Conservation (phyloP, 176 grass and related monocot genomes). For the Lolium multiflorum region DNA sequence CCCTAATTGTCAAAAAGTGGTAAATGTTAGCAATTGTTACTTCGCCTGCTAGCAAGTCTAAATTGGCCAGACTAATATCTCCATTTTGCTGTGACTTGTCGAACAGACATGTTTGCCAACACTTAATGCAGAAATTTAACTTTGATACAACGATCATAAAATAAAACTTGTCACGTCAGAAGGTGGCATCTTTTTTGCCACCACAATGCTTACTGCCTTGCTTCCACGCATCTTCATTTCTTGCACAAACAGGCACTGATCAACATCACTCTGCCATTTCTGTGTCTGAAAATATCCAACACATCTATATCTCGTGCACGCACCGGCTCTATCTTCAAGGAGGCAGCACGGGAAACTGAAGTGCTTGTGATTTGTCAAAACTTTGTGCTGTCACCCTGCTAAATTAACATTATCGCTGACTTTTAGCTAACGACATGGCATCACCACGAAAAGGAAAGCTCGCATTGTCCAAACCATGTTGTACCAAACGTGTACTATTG, state of each 20-base stretch:
- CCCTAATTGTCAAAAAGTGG: not conserved
- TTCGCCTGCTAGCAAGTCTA: not conserved
- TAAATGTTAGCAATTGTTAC: not conserved
- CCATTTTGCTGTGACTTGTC: not conserved
- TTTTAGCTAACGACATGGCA: not conserved
- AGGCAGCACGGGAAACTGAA: not conserved
- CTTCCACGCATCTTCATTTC: not conserved
- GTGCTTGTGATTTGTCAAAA: slow-evolving; percentile 21
- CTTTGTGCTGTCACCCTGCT: not conserved
- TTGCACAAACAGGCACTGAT: slow-evolving; percentile 16
- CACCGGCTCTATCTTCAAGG: slow-evolving; percentile 18
- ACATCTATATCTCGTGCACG: not conserved
- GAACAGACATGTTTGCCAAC: too few species aligned
- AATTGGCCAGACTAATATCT: not conserved
- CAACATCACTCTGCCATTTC: slow-evolving; percentile 13
- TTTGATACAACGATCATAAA: not conserved
- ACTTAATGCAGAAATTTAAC: not conserved
- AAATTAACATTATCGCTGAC: slow-evolving; percentile 42
- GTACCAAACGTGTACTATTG: slow-evolving; percentile 46
- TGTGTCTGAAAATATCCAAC: slow-evolving; percentile 4
- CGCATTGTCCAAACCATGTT: slow-evolving; percentile 14
- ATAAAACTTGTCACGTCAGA: not conserved
- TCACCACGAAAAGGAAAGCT: slow-evolving; percentile 41
- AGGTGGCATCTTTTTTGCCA: not conserved
- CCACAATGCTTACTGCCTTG: not conserved